Percentiles rank a stretch among this genome's conserved stretches.
Evolutionary conservation across 2,329 filamentous ascomycete genomes (phyloP).

Genomic region (Ustulina deusta): DNA sequence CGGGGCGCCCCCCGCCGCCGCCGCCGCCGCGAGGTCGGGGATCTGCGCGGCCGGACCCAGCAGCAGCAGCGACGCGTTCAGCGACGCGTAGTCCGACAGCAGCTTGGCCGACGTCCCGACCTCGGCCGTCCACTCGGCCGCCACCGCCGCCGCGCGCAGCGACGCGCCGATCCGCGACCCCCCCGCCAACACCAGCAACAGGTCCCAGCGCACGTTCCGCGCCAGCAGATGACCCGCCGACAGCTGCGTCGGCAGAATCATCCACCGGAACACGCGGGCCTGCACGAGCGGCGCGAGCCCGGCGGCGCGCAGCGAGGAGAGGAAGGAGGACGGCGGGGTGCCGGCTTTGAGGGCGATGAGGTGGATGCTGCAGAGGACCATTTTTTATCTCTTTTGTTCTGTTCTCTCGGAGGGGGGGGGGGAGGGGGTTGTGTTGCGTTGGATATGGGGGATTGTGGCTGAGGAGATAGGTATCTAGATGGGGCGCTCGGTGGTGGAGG

Average conservation of each 20-base stretch:
- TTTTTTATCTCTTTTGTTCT: conserved; percentile 22
- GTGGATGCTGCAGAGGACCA: conserved; percentile 47
- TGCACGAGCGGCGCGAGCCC: conserved; percentile 43
- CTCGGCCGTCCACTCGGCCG: conserved; percentile 40
- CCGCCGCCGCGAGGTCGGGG: conserved; percentile 23
- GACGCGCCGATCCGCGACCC: conserved; percentile 18
- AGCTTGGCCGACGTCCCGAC: conserved; percentile 42
- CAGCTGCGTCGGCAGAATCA: conserved; percentile 42
- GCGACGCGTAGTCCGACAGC: conserved; percentile 37
- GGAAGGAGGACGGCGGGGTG: conserved; percentile 36
- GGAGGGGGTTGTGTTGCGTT: no score
- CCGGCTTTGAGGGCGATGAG: conserved; percentile 42
- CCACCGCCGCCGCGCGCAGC: conserved; percentile 18
- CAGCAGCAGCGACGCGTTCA: not conserved
- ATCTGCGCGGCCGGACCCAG: no score
- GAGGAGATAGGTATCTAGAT: no score
- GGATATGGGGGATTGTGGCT: no score
- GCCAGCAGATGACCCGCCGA: conserved; percentile 43
- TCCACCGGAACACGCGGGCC: conserved; percentile 45
- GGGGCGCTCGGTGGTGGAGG: not conserved
- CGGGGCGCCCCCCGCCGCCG: no score
- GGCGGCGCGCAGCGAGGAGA: conserved; percentile 39
- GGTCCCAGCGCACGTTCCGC: conserved; percentile 45
- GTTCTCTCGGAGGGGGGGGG: not conserved
- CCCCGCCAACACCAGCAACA: conserved; percentile 39